phyloP scores from a whole-genome alignment of 768 basidiomycete genomes.

The Lentinula sp. region DNA sequence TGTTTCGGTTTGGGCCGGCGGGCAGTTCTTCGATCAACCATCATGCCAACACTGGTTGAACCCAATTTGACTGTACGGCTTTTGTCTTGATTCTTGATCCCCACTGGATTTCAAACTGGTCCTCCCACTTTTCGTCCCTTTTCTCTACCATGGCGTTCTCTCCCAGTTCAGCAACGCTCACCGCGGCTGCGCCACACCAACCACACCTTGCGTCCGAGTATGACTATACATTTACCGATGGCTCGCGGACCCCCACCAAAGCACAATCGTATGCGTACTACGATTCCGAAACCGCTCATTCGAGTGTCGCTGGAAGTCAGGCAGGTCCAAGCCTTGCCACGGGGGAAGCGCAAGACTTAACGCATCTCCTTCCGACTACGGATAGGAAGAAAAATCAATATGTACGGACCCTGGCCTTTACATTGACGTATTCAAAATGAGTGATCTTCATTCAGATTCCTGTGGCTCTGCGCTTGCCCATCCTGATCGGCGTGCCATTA shows the following conservation, averaged over 20 bases:
- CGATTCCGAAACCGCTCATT: not conserved
- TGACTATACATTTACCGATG: not conserved
- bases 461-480: conserved; percentile 17
- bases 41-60: conserved; percentile 1
- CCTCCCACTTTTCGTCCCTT: too few relatives aligned
- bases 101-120: not conserved
- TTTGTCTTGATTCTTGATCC: not conserved
- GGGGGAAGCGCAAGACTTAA: conserved; percentile 26
- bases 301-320: not conserved
- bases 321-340: not conserved
- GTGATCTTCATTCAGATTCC: conserved; percentile 16
- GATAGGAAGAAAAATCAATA: conserved; percentile 23
- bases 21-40: not conserved
- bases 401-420: conserved; percentile 10
- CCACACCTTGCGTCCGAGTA: not conserved
- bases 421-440: conserved; percentile 18
- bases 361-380: conserved; percentile 44
- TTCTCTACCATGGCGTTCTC: not conserved
- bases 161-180: not conserved
- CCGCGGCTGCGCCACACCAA: not conserved
- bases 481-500: conserved; percentile 32
- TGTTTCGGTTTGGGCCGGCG: not conserved
- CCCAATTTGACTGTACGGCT: not conserved
- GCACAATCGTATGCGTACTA: not conserved
- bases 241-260: not conserved